A percentile compares a stretch with the other conserved stretches of the same genome.
These are phyloP conservation scores for Candida tetrigidarum DNA, from an alignment of 1,139 yeast genomes.

Conservation along the genomic window DNA sequence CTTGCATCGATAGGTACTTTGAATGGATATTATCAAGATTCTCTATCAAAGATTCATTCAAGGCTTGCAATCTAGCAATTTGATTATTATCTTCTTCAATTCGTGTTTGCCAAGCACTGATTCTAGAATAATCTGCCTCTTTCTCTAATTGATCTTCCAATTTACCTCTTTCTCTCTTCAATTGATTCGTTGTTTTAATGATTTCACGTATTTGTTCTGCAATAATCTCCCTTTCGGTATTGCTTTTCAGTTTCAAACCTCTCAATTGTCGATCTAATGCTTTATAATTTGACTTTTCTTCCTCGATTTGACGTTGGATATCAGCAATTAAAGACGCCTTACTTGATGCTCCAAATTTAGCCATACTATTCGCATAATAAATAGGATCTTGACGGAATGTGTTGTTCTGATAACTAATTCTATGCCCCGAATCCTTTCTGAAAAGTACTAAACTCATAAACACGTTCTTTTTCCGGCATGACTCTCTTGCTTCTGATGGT, in stretches of 20 bases:
- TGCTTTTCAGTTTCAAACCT: constrained; percentile 19
- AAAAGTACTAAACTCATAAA: constrained; percentile 48
- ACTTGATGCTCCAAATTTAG: constrained; percentile 33
- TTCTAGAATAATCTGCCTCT: constrained; percentile 36
- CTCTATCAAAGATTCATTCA: constrained; percentile 31
- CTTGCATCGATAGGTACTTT: constrained; percentile 12
- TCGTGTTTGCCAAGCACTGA: constrained; percentile 33
- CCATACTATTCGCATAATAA: constrained; percentile 33
- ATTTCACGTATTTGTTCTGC: constrained; percentile 18
- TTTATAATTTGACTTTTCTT: constrained; percentile 19
- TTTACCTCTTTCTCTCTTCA: constrained; percentile 22
- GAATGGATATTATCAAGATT: constrained; percentile 20
- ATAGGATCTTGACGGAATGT: constrained; percentile 66
- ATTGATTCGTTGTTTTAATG: constrained; percentile 21
- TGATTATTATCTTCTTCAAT: constrained; percentile 34
- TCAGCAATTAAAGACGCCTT: constrained; percentile 24
- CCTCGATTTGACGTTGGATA: constrained; percentile 20
- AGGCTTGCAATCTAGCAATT: constrained; percentile 29
- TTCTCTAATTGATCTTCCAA: constrained; percentile 37
- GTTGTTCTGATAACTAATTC: constrained; percentile 40
- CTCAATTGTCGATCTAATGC: constrained; percentile 24
- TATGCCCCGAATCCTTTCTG: constrained; percentile 47
- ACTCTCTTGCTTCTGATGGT: constrained; percentile 52
- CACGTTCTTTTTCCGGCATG: constrained; percentile 43
- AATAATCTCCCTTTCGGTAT: constrained; percentile 18